Evolutionary conservation across 495 filamentous ascomycete species (phyloP).

Genomic region (Lichina pygmaea): DNA sequence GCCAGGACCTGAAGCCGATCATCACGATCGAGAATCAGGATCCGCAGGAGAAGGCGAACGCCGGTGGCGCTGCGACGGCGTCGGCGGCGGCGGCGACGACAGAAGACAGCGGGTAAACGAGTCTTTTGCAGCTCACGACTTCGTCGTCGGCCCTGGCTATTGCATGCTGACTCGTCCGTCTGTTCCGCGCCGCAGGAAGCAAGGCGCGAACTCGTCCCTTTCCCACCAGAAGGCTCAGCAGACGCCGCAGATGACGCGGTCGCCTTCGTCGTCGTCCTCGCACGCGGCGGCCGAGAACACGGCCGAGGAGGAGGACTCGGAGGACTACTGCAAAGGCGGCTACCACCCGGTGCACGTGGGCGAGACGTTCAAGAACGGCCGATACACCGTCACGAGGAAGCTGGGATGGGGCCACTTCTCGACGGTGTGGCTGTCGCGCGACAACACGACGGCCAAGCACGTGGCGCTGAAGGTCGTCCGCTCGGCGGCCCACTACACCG

Average conservation of each 20-base stretch:
- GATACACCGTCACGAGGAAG: slow-evolving; percentile 90
- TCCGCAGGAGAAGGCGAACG: slow-evolving; percentile 10
- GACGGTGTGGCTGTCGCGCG: slow-evolving; percentile 87
- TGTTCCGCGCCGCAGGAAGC: slow-evolving; percentile 6
- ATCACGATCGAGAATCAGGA: slow-evolving; percentile 48
- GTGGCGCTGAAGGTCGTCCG: slow-evolving; percentile 95
- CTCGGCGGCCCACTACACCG: slow-evolving; percentile 92
- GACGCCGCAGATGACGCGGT: slow-evolving; percentile 29
- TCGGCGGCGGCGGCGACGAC: not conserved
- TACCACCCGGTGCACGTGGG: slow-evolving; percentile 88
- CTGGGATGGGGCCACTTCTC: slow-evolving; percentile 98
- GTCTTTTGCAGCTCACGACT: not conserved
- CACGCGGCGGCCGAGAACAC: slow-evolving; percentile 67
- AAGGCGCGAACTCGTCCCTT: slow-evolving; percentile 17
- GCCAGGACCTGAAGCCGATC: slow-evolving; percentile 64
- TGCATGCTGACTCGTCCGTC: not conserved
- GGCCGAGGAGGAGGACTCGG: slow-evolving; percentile 93
- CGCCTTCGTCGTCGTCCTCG: slow-evolving; percentile 54
- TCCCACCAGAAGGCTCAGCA: slow-evolving; percentile 17
- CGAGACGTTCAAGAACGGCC: slow-evolving; percentile 91
- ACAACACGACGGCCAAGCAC: slow-evolving; percentile 77
- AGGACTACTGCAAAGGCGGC: slow-evolving; percentile 97
- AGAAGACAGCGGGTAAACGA: not conserved
- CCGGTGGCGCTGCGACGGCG: not conserved
- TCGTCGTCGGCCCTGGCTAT: too few relatives aligned